A percentile compares a stretch with the other conserved stretches of the same genome.
Conservation (phyloP, 2,329 filamentous ascomycete genomes). For the Fusarium algeriense region DNA sequence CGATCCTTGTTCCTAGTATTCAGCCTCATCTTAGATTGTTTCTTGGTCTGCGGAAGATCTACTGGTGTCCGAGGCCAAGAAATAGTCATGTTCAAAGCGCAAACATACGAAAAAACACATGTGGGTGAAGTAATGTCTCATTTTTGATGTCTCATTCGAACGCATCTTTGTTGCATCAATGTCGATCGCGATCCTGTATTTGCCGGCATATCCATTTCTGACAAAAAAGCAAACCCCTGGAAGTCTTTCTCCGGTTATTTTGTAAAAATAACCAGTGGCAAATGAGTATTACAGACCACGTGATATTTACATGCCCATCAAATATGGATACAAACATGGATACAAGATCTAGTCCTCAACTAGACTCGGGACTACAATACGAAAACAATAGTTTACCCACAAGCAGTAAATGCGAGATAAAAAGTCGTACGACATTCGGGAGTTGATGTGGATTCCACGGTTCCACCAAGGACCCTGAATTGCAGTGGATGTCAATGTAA, state of each 20-base stretch:
- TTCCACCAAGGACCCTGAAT: neutral
- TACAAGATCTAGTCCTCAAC: neutral
- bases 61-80: neutral
- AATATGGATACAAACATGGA: neutral
- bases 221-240: neutral
- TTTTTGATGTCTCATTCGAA: neutral
- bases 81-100: neutral
- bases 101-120: rapidly evolving
- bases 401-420: neutral
- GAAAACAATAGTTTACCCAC: neutral
- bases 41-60: neutral
- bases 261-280: neutral
- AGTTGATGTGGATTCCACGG: neutral
- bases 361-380: neutral
- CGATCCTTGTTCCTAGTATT: neutral
- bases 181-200: neutral
- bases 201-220: neutral
- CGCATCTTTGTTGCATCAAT: neutral
- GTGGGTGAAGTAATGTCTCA: neutral
- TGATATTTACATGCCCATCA: neutral
- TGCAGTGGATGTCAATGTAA: neutral
- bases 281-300: neutral
- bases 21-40: neutral
- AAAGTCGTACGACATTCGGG: neutral
- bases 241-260: neutral